phyloP scores from a whole-genome alignment of 2,329 filamentous ascomycete species.

The Xylaria sp. region DNA sequence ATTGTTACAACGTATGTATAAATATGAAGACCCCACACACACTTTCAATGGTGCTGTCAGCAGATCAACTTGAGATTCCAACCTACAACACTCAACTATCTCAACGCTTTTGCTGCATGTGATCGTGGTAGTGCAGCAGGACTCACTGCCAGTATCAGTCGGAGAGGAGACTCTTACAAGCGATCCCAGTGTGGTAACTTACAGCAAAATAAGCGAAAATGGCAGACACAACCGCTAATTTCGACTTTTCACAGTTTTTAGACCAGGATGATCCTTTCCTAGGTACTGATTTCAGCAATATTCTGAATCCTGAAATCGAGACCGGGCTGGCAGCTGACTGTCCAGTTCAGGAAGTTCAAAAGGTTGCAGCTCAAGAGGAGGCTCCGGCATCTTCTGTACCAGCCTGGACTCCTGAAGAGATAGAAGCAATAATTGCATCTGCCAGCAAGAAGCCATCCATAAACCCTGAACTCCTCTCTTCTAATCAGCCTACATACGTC shows the following conservation, averaged over 20 bases:
- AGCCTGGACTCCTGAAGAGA: background rate
- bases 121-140: conserved; percentile 22
- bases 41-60: conserved; percentile 1
- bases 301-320: conserved; percentile 17
- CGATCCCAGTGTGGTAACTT: conserved; percentile 6
- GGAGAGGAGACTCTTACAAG: background rate
- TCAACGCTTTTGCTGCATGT: conserved; percentile 6
- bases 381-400: background rate
- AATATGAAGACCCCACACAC: background rate
- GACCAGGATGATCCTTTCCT: background rate
- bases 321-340: conserved; percentile 13
- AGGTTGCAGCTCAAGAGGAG: background rate
- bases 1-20: background rate
- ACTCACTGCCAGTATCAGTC: conserved; percentile 13
- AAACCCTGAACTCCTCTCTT: background rate
- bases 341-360: background rate
- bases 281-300: conserved; percentile 18
- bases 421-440: background rate
- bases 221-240: conserved; percentile 1
- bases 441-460: background rate
- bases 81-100: background rate
- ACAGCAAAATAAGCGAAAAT: conserved; percentile 6
- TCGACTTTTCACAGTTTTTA: background rate
- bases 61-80: background rate
- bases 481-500: background rate